phyloP scores from a whole-genome alignment of 2,329 filamentous ascomycete species.

The Geoglossum cookeanum region DNA sequence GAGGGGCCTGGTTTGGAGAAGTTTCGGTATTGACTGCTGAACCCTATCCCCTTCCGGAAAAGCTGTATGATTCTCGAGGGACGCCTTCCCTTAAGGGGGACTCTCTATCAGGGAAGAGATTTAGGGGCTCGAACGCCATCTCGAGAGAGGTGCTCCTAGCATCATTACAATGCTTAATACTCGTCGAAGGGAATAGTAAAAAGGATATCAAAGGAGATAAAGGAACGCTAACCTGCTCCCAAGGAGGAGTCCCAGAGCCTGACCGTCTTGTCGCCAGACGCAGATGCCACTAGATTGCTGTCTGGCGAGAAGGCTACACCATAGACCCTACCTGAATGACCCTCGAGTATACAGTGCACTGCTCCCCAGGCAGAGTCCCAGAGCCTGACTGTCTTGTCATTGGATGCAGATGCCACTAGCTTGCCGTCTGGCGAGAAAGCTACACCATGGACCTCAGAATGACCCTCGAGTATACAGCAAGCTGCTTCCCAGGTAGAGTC shows the following conservation, averaged over 20 bases:
- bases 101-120: no score
- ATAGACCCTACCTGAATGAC: not conserved
- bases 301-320: conserved; percentile 1
- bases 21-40: no score
- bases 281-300: not conserved
- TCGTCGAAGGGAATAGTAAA: no score
- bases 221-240: not conserved
- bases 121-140: no score
- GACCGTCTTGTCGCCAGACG: not conserved
- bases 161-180: no score
- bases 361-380: not conserved
- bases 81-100: no score
- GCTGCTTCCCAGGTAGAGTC: not conserved
- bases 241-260: not conserved
- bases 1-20: no score
- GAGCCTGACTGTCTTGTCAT: not conserved
- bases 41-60: no score
- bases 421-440: not conserved
- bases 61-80: no score
- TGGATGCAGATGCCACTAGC: not conserved
- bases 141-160: no score
- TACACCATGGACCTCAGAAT: not conserved
- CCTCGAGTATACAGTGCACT: not conserved
- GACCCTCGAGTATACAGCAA: not conserved
- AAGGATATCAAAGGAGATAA: no score